Base-by-base conservation (phyloP, 108 stramenopile genomes). In the Asterionellopsis glacialis region DNA sequence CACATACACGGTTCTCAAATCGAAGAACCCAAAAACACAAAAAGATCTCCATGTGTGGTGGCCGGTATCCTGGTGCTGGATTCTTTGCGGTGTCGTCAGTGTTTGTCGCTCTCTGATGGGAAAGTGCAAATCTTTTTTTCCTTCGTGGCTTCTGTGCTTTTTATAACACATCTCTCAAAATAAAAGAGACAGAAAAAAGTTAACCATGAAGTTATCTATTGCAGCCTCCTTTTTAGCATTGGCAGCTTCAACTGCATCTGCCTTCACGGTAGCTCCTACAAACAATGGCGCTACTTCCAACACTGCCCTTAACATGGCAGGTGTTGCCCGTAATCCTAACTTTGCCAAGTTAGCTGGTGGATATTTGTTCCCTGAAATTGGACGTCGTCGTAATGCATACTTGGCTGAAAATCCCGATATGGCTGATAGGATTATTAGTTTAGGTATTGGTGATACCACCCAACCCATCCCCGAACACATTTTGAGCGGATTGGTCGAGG, bases 361-460 rank as follows among this genome's bases (percentile, higher is more conserved):
- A 41, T 95, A 95, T 61, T 80, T 98, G 50, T 98, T 98, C 85
- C 97, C 97, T 14, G 95, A 96, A 76, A 98, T 98, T 69, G 97
- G 87, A 23, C 93, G 95, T 63, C 90, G 95, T 57, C 90, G 97
- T 22, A 93, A 74, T 56, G 89, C 82, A 22, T 98, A 93, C 75
- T 63, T 96, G 42, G 93, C 77, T 55, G 77, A 84, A 41, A 88
- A 96, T 57, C 97, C 97, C n/a, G 93, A 94, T 45, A 86, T 88
- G 87, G 88, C 87, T 15, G 83, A 83, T 39, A 74, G 72, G 14
- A 90, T 97, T 42, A 97, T 96, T 62, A 90, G 85, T 40, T 87
- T 98, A 27, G 97, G 97, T 26, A 98, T 98, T 57, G 97, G 97
- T 25, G 97, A 98, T 67, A 98, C 95, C 43, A 98, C 97, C n/a